Evolutionary conservation across 495 filamentous ascomycete genomes (phyloP), one percentile per base, ranked within the genome.

Genomic region (Penicillium angulare): DNA sequence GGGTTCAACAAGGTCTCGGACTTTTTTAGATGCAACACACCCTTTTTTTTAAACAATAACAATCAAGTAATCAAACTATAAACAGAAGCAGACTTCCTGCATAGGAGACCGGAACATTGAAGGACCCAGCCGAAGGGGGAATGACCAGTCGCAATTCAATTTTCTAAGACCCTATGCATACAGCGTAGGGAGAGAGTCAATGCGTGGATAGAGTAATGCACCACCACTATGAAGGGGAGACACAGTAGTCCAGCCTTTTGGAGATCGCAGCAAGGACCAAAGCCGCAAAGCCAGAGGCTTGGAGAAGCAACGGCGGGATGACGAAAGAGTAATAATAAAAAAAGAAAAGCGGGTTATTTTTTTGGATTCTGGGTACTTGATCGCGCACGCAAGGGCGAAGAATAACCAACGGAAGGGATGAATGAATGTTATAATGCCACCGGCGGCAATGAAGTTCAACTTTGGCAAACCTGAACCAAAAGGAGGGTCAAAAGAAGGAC

Each of bases 241-340:
- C 18, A 29, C 42, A 24, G 40, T 41, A 56, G 41, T 21, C 44
- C 48, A 58, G 44, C 40, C 60, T 43, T 63, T 48, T 43, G 49
- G 61, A 52, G 52, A 53, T 65, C 50, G 59, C 54, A 64, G 69
- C 67, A 73, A 73, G 69, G 69, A 69, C 60, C 53, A 53, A 29
- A 24, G 23, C 21, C 47, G 31, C 45, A 33, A 27, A n/a, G 16
- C 43, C 43, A 49, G 39, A 49, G 53, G 43, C 50, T 57, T 39
- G 51, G 51, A 59, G 21, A 15, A 13, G 13, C 32, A 10, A 4
- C 4, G 7, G 15, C n/a, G n/a, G n/a, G 47, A 45, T 61, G 58
- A 56, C 57, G 54, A 64, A 29, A 38, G 10, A 3, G 31, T 24
- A 35, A 27, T 47, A 15, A 32, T 31, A 7, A 34, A 24, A 27